These are phyloP conservation scores for Nemophila menziesii DNA, from an alignment of 257 asterid genomes.

Conservation along the genomic window DNA sequence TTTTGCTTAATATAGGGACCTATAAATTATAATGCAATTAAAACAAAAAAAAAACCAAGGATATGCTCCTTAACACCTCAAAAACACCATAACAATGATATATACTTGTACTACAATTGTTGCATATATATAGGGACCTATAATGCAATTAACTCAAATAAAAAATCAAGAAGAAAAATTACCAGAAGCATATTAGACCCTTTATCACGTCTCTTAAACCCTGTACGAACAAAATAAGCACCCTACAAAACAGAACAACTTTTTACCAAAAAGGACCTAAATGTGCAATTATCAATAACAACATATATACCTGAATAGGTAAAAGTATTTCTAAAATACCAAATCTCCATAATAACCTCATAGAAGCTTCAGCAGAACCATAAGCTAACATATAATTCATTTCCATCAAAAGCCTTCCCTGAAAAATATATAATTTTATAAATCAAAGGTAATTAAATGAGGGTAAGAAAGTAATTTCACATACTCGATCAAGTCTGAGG, in stretches of 20 bases:
- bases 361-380: slow-evolving; percentile 83
- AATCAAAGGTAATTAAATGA: slow-evolving; percentile 3
- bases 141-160: slow-evolving; percentile 2
- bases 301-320: slow-evolving; percentile 54
- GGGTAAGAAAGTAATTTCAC: slow-evolving; percentile 5
- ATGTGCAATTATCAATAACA: background rate
- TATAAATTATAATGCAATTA: no score
- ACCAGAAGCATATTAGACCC: slow-evolving; percentile 78
- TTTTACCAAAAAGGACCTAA: slow-evolving; percentile 5
- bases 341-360: slow-evolving; percentile 70
- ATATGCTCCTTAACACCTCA: no score
- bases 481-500: slow-evolving; percentile 67
- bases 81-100: no score
- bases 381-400: slow-evolving; percentile 85
- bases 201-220: slow-evolving; percentile 70
- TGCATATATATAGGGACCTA: no score
- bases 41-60: no score
- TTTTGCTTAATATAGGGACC: no score
- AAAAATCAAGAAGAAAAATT: slow-evolving; percentile 21
- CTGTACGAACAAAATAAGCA: slow-evolving; percentile 56
- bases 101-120: no score
- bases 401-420: slow-evolving; percentile 93
- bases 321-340: slow-evolving; percentile 69
- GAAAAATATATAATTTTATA: slow-evolving; percentile 6
- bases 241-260: slow-evolving; percentile 40